phyloP scores from a whole-genome alignment of 2,329 filamentous ascomycete genomes.

The Myriosclerotinia curreyana region DNA sequence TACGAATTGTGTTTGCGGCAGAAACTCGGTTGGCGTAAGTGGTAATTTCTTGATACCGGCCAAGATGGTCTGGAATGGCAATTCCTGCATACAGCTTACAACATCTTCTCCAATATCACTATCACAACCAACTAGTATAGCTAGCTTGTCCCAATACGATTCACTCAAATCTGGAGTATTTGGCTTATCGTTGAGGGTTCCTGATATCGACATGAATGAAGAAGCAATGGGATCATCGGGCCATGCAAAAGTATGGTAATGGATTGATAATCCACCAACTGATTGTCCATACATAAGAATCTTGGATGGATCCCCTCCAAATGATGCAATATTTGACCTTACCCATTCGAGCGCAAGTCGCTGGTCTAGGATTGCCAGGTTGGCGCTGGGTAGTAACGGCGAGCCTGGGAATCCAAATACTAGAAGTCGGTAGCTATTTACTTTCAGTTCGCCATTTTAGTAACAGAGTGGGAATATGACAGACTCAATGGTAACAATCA shows the following conservation, averaged over 20 bases:
- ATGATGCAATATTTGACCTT: slow-evolving; percentile 32
- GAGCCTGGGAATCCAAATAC: slow-evolving; percentile 36
- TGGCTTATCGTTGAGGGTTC: slow-evolving; percentile 29
- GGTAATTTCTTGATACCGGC: slow-evolving; percentile 1
- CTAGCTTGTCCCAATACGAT: slow-evolving; percentile 7
- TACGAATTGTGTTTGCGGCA: slow-evolving; percentile 22
- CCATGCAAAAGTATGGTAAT: slow-evolving; percentile 23
- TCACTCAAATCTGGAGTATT: slow-evolving; percentile 1
- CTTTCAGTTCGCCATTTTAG: not conserved
- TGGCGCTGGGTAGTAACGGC: slow-evolving; percentile 37
- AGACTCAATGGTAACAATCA: slow-evolving; percentile 15
- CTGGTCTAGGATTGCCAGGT: slow-evolving; percentile 8
- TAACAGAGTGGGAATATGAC: not conserved
- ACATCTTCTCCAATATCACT: not conserved
- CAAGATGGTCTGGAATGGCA: not conserved
- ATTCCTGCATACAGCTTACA: slow-evolving; percentile 6
- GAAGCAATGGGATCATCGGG: slow-evolving; percentile 27
- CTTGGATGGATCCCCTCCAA: slow-evolving; percentile 10
- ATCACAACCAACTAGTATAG: not conserved
- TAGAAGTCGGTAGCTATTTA: slow-evolving; percentile 10
- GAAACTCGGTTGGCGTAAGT: not conserved
- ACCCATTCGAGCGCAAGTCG: slow-evolving; percentile 18
- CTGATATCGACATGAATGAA: slow-evolving; percentile 32
- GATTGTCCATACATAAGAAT: slow-evolving; percentile 40
- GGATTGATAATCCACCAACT: slow-evolving; percentile 40